Evolutionary conservation across 2,329 filamentous ascomycete species (phyloP).

Genomic region (Fusarium torulosum): DNA sequence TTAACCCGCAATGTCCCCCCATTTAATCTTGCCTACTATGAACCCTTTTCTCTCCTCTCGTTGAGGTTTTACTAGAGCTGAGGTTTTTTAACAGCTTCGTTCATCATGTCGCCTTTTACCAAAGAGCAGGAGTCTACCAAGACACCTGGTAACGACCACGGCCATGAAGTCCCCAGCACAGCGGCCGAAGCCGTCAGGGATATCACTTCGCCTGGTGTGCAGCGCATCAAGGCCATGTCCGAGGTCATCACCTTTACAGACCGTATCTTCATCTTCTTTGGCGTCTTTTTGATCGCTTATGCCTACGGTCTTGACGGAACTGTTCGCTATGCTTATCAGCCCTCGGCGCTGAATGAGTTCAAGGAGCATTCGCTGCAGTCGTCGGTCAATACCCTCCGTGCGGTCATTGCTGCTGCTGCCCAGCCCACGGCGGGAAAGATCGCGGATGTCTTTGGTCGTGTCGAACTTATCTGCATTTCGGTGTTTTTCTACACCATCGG

Average conservation of each 20-base stretch:
- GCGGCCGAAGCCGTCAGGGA: slow-evolving; percentile 48
- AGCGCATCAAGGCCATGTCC: slow-evolving; percentile 69
- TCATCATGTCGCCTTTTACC: slow-evolving; percentile 18
- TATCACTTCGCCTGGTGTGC: slow-evolving; percentile 65
- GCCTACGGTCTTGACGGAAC: slow-evolving; percentile 72
- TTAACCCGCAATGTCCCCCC: slow-evolving; percentile 12
- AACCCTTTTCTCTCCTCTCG: not conserved
- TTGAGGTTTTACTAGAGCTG: not conserved
- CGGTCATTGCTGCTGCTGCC: slow-evolving; percentile 71
- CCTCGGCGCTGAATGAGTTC: slow-evolving; percentile 65
- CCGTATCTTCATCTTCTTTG: slow-evolving; percentile 68
- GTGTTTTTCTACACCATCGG: slow-evolving; percentile 71
- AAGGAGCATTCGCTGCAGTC: slow-evolving; percentile 67
- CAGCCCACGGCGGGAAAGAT: slow-evolving; percentile 71
- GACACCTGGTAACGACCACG: slow-evolving; percentile 16
- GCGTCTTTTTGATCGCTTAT: slow-evolving; percentile 73
- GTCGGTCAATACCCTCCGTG: slow-evolving; percentile 68
- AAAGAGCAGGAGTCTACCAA: not conserved
- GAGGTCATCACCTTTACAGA: slow-evolving; percentile 64
- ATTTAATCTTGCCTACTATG: not conserved
- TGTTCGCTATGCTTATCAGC: slow-evolving; percentile 68
- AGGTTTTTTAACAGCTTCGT: too few relatives aligned
- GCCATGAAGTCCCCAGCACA: slow-evolving; percentile 14
- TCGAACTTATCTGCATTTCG: slow-evolving; percentile 67
- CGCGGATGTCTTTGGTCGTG: slow-evolving; percentile 73